A percentile compares a stretch with the other conserved stretches of the same genome.
Conservation (phyloP, 75 land plant species). For the Sequoiadendron giganteum region DNA sequence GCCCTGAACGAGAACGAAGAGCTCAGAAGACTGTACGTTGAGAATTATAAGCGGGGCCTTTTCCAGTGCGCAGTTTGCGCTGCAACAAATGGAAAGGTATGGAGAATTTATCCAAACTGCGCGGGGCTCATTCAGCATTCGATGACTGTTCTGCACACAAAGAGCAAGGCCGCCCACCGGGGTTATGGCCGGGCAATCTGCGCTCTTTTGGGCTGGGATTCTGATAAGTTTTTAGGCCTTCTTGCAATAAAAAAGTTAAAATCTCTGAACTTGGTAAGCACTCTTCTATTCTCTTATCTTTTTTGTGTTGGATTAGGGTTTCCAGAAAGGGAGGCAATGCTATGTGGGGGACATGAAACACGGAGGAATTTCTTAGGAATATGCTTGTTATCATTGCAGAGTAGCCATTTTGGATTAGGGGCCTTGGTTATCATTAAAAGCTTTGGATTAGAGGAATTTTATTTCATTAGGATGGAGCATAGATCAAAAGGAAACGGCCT, state of each 20-base stretch:
- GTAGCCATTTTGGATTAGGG: background rate
- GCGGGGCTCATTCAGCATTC: conserved; percentile 56
- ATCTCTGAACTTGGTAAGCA: background rate
- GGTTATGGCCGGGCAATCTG: conserved; percentile 52
- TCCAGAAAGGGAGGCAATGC: background rate
- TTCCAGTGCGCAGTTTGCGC: conserved; percentile 63
- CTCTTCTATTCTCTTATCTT: background rate
- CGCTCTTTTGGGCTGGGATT: conserved; percentile 59
- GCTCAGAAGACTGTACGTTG: conserved; percentile 51
- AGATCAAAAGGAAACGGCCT: background rate
- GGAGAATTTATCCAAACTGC: conserved; percentile 35
- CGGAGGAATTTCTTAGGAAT: background rate
- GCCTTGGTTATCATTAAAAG: background rate
- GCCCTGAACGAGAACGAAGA: conserved; percentile 31
- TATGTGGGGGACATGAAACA: background rate
- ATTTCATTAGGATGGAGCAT: background rate
- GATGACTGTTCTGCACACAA: conserved; percentile 35
- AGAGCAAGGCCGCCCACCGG: conserved; percentile 47
- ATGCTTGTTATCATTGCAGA: no score
- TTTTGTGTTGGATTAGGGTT: background rate
- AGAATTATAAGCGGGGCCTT: conserved; percentile 37
- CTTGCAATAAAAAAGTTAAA: background rate
- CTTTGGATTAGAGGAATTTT: background rate
- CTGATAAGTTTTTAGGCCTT: conserved; percentile 25
- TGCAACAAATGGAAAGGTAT: conserved; percentile 25